Base-by-base conservation (phyloP, 2,329 filamentous ascomycete genomes). In the Cryphonectria nitschkei region DNA sequence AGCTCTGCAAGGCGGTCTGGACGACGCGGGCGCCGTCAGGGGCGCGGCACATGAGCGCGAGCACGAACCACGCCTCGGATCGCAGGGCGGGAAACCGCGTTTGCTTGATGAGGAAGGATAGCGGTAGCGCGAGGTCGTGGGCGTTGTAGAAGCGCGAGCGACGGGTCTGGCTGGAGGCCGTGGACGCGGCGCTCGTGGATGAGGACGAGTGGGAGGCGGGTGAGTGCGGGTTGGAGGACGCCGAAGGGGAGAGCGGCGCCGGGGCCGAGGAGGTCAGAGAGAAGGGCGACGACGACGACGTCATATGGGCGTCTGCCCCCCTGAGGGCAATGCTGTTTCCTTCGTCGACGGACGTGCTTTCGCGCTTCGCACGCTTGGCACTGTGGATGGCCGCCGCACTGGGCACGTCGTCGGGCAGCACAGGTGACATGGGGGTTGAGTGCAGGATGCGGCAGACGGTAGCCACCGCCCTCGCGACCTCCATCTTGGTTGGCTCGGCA, bases 51-150 rank as follows among this genome's bases (percentile, higher is more conserved):
- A 90, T 87, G 46, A 91, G 82, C 2, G 89, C 89, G 67, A 90
- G 83, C 7, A 89, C 84, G 73, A 91, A 90, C 84, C 88, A 88
- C 2, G 85, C 83, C 76, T 91, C 89, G 54, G 87, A 89, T 26
- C 87, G 83, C 2, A 91, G 80, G 1, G 85, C 82, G 0, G 88
- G 86, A 83, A 88, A 91, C 73, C 88, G 89, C 3, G 78, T 80
- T 75, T 91, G 89, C 1, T 81, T 84, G 34, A 89, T 80, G 37
- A 91, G 82, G 74, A 85, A 87, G 0, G 82, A 76, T 8, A 91
- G 80, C 0, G 84, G 80, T 9, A 79, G 76, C 19, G 78, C 75
- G 16, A 89, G 76, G 29, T 80, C 73, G 3, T 75, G 72, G 75
- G 89, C 85, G 34, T 76, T 77, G 0, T 76, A 68, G 77, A 88